A percentile compares a stretch with the other conserved stretches of the same genome.
These are phyloP conservation scores for Malassezia obtusa DNA, from an alignment of 1,284 basidiomycete species.

Conservation along the genomic window DNA sequence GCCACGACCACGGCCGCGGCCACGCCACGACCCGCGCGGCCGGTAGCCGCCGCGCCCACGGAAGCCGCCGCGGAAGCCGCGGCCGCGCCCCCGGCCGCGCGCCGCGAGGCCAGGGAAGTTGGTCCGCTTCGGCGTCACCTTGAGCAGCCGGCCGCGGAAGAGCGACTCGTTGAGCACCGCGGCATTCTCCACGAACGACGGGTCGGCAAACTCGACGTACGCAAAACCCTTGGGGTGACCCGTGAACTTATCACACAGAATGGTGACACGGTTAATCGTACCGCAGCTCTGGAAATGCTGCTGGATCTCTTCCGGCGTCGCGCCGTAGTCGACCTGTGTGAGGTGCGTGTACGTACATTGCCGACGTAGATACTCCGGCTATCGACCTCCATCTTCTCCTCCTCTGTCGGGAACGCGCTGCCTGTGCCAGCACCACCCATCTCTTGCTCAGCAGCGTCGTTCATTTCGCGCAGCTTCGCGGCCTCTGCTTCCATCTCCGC, in stretches of 20 bases:
- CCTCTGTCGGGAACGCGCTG: constrained; percentile 27
- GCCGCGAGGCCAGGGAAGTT: constrained; percentile 41
- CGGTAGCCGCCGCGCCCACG: constrained; percentile 24
- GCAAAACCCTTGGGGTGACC: constrained; percentile 99
- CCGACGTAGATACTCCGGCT: constrained; percentile 86
- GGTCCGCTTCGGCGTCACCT: constrained; percentile 53
- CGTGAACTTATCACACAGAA: constrained; percentile 98
- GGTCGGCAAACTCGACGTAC: constrained; percentile 95
- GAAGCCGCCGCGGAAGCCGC: constrained; percentile 21
- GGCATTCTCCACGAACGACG: constrained; percentile 83
- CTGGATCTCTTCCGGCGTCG: constrained; percentile 97
- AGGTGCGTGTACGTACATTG: constrained; percentile 61
- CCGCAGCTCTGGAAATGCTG: constrained; percentile 94
- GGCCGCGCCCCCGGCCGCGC: constrained; percentile 36
- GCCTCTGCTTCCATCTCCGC: constrained; percentile 82
- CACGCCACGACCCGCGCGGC: constrained; percentile 19
- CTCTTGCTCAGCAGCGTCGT: constrained; percentile 67
- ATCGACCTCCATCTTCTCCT: constrained; percentile 61
- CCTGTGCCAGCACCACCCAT: constrained; percentile 54
- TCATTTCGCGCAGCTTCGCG: constrained; percentile 75
- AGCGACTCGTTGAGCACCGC: constrained; percentile 89
- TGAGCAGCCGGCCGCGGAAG: constrained; percentile 84
- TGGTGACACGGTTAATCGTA: constrained; percentile 96
- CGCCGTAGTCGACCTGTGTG: constrained; percentile 83
- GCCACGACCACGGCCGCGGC: constrained; percentile 24